Evolutionary conservation across 257 asterid species (phyloP).

Genomic region (Verbena officinalis): DNA sequence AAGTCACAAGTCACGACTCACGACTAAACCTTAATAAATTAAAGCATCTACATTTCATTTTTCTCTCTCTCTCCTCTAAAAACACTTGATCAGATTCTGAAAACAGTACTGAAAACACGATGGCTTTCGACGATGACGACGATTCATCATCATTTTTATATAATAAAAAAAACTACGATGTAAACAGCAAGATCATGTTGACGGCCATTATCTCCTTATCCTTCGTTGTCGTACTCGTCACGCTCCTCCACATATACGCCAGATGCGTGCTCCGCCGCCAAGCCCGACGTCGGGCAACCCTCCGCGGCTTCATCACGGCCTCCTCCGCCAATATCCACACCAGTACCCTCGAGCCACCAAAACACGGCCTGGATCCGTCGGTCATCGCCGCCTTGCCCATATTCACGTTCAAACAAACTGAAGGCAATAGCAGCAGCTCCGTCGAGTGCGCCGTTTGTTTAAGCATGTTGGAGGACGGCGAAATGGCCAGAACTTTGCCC

Average conservation of each 20-base stretch:
- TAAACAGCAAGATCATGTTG: slow-evolving; percentile 70
- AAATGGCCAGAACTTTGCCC: slow-evolving; percentile 59
- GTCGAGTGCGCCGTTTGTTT: slow-evolving; percentile 79
- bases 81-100: neutral
- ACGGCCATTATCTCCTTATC: slow-evolving; percentile 70
- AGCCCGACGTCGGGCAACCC: slow-evolving; percentile 54
- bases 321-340: slow-evolving; percentile 36
- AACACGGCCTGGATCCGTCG: slow-evolving; percentile 58
- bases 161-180: slow-evolving; percentile 22
- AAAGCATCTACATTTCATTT: neutral
- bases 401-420: slow-evolving; percentile 35
- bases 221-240: slow-evolving; percentile 55
- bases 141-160: neutral
- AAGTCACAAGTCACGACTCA: too few relatives aligned
- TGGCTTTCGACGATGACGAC: slow-evolving; percentile 43
- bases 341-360: slow-evolving; percentile 44
- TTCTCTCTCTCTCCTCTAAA: neutral
- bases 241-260: slow-evolving; percentile 72
- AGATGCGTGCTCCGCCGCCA: slow-evolving; percentile 68
- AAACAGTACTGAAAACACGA: slow-evolving; percentile 21
- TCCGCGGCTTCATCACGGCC: slow-evolving; percentile 41
- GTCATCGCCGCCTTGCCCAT: slow-evolving; percentile 58
- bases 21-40: neutral
- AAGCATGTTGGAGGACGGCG: slow-evolving; percentile 63
- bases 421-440: neutral